Evolutionary conservation across 441 rosid genomes (phyloP), one percentile per base, ranked within the genome.

Genomic region (Erodium chrysanthum): DNA sequence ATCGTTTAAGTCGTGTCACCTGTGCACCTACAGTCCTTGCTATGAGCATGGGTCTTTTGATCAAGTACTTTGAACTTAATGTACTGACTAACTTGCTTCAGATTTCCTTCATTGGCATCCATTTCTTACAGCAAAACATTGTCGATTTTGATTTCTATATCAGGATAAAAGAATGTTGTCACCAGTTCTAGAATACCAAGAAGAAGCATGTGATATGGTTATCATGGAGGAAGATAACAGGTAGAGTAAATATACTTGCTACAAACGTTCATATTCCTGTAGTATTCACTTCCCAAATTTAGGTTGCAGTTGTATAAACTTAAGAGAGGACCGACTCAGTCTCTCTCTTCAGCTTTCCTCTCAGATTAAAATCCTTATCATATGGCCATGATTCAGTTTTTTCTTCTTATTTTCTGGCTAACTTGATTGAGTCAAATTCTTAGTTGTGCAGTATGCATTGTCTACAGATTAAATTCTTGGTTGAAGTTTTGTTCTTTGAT

Each of bases 131-230:
- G 46, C 76, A 73, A 68, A 46, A 68, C 25, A 21, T 18, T 25
- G 25, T 52, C 18, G 22, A 17, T 52, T 52, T 67, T 69, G 68
- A 61, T 66, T 71, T 67, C 69, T 44, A 52, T 70, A 42, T 35
- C 86, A 87, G 96, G 92, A 91, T 58, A 78, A 78, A 78, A 79
- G 72, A 65, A 79, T 74, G 66, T 78, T 85, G 72, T 74, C 82
- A 64, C 78, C 83, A 8, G 70, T 74, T 66, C 76, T 82, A 74
- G 80, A 77, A 56, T 23, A 58, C 68, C 69, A 81, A 76, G 82
- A 81, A 76, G 82, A 33, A 33, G 79, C 79, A 68, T 67, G 71
- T 70, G 64, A 67, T 65, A 70, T 70, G 60, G 40, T 64, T 29
- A 74, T 31, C 21, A 46, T 66, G 48, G 66, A 75, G 64, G 76